Base-by-base conservation (phyloP, 2,329 filamentous ascomycete genomes). In the Sporothrix inflata region DNA sequence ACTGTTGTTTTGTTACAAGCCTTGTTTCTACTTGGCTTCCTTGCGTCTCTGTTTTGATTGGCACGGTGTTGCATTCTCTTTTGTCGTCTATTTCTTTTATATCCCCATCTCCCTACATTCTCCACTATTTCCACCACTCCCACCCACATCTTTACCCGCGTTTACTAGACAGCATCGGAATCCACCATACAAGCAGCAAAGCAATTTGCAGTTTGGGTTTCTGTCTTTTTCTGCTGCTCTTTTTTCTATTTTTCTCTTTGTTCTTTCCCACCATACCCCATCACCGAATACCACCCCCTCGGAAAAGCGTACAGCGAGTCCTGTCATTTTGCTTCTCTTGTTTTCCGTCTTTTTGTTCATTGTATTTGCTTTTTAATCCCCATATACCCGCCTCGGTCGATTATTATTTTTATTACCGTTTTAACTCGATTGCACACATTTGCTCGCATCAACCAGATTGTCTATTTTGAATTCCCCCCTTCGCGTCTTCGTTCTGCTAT, bases 1-100 rank as follows among this genome's bases (percentile, higher is more conserved):
- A 30, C 42, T 70, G 69, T 69, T 79, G 12, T 65, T 65, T 45
- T 65, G 60, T 45, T 65, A 12, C 21, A 65, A 21, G 21, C 60
- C 60, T 19, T 65, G 21, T 27, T 71, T 66, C 27, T 14, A 24
- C 21, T 40, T 40, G n/a, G 60, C 61, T 55, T 49, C 53, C 21
- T 47, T 30, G 30, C 42, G 47, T 51, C 16, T 53, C 55, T 49
- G 42, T 34, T 19, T 47, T 65, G 45, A 21, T 9, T 45, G 45
- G 60, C 38, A 65, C 38, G 14, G 12, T 27, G 60, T 19, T 68
- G 14, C n/a, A 42, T 55, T 47, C 24, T 61, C 19, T 60, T 69
- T 57, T 71, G 3, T 16, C 47, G 47, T 45, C 4, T 73, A 51
- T 53, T 14, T 53, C 40, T 21, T 53, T 38, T 12, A 42, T 42